Percentiles rank a stretch among this genome's conserved stretches.
phyloP scores from a whole-genome alignment of 2,329 filamentous ascomycete genomes.

The Salinomyces thailandicus region DNA sequence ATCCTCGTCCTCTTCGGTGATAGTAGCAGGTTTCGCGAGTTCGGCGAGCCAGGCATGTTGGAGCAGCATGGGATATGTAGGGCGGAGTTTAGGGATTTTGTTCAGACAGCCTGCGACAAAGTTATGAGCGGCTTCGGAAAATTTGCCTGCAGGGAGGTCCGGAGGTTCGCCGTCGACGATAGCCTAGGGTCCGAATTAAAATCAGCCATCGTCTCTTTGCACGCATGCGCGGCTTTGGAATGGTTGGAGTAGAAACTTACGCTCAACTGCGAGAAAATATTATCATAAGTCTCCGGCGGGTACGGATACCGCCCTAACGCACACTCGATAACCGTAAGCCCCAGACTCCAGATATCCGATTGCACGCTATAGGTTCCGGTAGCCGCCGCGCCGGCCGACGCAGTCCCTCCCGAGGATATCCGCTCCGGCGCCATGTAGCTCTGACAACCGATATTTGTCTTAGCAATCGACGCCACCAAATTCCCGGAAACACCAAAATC shows the following conservation, averaged over 20 bases:
- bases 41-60: conserved; percentile 78
- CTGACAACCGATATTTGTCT: conserved; percentile 97
- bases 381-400: conserved; percentile 55
- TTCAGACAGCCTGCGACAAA: conserved; percentile 87
- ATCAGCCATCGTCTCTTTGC: too few relatives aligned
- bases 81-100: conserved; percentile 83
- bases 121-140: conserved; percentile 67
- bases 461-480: conserved; percentile 90
- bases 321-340: conserved; percentile 90
- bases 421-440: conserved; percentile 98
- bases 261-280: conserved; percentile 93
- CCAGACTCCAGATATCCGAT: conserved; percentile 95
- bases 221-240: too few relatives aligned
- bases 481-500: conserved; percentile 98
- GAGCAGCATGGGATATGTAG: conserved; percentile 83
- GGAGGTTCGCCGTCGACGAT: conserved; percentile 97
- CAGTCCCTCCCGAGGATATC: conserved; percentile 76
- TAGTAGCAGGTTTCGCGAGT: conserved; percentile 65
- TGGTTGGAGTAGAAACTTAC: too few relatives aligned
- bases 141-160: conserved; percentile 66
- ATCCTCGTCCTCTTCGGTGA: conserved; percentile 59
- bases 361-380: conserved; percentile 94
- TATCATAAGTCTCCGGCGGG: conserved; percentile 92
- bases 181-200: too few relatives aligned
- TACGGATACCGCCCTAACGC: conserved; percentile 92